Conservation (phyloP, 305 asterid genomes). For the Solanum hybrid region DNA sequence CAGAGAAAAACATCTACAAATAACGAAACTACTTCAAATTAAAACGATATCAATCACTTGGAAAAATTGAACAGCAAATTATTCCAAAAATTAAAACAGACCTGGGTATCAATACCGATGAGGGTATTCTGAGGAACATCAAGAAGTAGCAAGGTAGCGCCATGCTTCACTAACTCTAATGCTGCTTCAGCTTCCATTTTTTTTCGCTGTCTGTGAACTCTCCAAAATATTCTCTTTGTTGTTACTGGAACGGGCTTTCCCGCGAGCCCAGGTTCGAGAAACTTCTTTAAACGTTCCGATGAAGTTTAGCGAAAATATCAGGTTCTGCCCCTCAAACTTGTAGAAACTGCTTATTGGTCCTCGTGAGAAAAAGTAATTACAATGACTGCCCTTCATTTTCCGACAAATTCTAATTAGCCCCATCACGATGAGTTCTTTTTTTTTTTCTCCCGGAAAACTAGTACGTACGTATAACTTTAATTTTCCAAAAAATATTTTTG, state of each 20-base stretch:
- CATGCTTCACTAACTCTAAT: conserved; percentile 52
- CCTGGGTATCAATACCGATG: conserved; percentile 86
- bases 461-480: neutral
- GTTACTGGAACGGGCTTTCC: neutral
- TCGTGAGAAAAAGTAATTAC: neutral
- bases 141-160: conserved; percentile 62
- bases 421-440: neutral
- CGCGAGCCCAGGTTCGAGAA: neutral
- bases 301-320: neutral
- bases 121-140: conserved; percentile 79
- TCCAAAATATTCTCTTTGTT: neutral
- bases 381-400: neutral
- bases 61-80: neutral
- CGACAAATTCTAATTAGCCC: neutral
- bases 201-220: neutral
- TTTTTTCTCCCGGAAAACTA: neutral
- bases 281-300: neutral
- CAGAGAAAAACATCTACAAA: conserved; percentile 62
- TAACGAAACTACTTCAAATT: conserved; percentile 3
- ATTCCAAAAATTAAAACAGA: neutral
- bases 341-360: neutral
- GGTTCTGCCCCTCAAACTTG: neutral
- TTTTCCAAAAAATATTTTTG: neutral
- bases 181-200: conserved; percentile 68
- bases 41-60: neutral